Conservation (phyloP, 306 rosid genomes). For the Glycine tomentella region DNA sequence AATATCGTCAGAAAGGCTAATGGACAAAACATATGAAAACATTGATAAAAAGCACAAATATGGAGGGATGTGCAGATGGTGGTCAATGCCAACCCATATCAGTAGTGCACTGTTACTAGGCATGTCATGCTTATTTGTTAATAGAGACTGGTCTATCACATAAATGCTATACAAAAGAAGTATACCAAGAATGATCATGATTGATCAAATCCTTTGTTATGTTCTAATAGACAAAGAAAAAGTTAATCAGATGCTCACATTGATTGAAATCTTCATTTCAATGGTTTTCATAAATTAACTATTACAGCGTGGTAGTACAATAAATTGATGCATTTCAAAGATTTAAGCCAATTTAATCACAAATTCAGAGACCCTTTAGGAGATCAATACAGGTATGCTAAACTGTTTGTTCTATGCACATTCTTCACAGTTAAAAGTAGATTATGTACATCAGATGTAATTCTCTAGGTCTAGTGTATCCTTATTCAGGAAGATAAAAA, state of each 20-base stretch:
- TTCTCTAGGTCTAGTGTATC: neutral
- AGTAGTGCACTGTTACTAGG: neutral
- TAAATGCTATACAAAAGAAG: constrained; percentile 16
- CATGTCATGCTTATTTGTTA: constrained; percentile 34
- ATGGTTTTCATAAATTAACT: constrained; percentile 15
- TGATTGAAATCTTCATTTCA: constrained; percentile 22
- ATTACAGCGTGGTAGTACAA: constrained; percentile 7
- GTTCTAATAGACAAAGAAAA: constrained; percentile 19
- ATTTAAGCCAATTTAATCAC: neutral
- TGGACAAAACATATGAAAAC: constrained; percentile 29
- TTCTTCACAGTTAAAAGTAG: constrained; percentile 14
- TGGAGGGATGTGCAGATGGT: neutral
- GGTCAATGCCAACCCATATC: constrained; percentile 6
- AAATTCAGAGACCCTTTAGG: constrained; percentile 6
- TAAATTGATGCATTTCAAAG: constrained; percentile 19
- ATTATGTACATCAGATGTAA: neutral
- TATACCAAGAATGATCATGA: neutral
- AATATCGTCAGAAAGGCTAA: constrained; percentile 39
- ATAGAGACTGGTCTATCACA: constrained; percentile 19
- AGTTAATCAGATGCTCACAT: constrained; percentile 7
- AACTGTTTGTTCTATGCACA: constrained; percentile 3
- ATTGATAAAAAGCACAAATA: constrained; percentile 1
- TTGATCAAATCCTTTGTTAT: neutral
- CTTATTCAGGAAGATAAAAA: constrained; percentile 23
- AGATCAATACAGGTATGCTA: constrained; percentile 3